Evolutionary conservation across 768 basidiomycete species (phyloP).

Genomic region (Auriculariales sp.): DNA sequence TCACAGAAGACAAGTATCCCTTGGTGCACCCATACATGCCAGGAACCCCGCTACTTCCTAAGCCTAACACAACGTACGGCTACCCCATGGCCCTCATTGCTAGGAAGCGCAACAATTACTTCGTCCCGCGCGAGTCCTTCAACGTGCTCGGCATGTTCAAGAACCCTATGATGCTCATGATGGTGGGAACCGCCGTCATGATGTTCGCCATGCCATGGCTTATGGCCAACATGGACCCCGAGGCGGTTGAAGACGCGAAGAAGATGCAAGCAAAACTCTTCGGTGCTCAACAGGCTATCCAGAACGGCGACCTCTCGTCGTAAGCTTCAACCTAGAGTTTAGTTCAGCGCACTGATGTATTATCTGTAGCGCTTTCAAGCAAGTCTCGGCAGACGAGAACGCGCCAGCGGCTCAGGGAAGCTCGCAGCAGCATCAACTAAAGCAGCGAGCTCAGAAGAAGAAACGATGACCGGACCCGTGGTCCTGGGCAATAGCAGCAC

Average conservation of each 20-base stretch:
- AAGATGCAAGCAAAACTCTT: conserved; percentile 42
- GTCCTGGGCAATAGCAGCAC: too few species aligned
- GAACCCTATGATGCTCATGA: conserved; percentile 76
- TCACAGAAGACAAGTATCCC: conserved; percentile 27
- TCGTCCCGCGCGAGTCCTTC: conserved; percentile 57
- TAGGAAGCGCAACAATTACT: conserved; percentile 45
- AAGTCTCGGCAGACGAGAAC: too few species aligned
- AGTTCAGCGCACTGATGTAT: too few species aligned
- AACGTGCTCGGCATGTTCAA: conserved; percentile 61
- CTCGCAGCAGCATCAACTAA: too few species aligned
- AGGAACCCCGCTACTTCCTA: conserved; percentile 54
- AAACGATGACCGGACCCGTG: too few species aligned
- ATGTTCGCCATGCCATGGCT: conserved; percentile 63
- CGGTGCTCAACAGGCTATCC: conserved; percentile 39
- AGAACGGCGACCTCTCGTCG: conserved; percentile 46
- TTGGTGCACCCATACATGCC: conserved; percentile 50
- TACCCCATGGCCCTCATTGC: conserved; percentile 48
- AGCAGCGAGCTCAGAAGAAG: too few species aligned
- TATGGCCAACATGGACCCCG: conserved; percentile 69
- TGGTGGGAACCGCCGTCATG: conserved; percentile 50
- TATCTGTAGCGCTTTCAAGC: too few species aligned
- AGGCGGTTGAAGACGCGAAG: conserved; percentile 48
- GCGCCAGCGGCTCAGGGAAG: too few species aligned
- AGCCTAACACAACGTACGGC: conserved; percentile 33
- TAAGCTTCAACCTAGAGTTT: too few species aligned